Base-by-base conservation (phyloP, 164 flowering plant species). In the Warburgia ugandensis region DNA sequence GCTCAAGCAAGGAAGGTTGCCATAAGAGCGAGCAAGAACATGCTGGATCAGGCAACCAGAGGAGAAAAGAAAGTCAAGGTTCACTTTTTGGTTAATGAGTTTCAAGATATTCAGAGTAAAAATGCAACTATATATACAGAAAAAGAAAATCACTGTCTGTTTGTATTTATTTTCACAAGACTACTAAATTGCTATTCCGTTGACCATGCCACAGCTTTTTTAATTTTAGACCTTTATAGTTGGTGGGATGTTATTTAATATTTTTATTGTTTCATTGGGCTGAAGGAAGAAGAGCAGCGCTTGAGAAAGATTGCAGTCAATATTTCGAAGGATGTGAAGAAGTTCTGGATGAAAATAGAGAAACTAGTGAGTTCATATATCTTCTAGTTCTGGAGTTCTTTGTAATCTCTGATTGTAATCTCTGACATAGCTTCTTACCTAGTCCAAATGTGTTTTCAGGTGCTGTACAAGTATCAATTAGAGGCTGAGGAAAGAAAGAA, bases 1-100 rank as follows among this genome's bases (percentile, higher is more conserved):
- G 77, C 86, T 45, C 92, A 67, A 68, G 99, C 99, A 54, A 94
- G 83, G 73, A 89, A 74, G 71, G 96, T 94, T 64, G 92, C 99
- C 38, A 60, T 84, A 52, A 76, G 76, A 73, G 95, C 97, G 49
- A 89, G 97, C 83, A 94, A 80, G 69, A 86, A 84, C 64, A 72
- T 73, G 80, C 40, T 86, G 58, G 99, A 94, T 68, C 99, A 80
- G 59, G 90, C 97, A n/a, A 78, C 88, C 22, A 77, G 84, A 58
- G 99, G 86, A 51, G 99, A 94, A 73, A 86, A 65, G 76, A 80
- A 75, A 83, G 62, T 94, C 68, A 94, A 94, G 99, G 99, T 94
- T 65, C 19, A 7, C 19, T 6, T 14, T 5, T 16, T 16, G 7
- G 31, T 26, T 16, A 35, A 27, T 29, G 40, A 13, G 27, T 25